Conservation (phyloP, 192 early-diverging fungal species). For the Coemansia sp. region DNA sequence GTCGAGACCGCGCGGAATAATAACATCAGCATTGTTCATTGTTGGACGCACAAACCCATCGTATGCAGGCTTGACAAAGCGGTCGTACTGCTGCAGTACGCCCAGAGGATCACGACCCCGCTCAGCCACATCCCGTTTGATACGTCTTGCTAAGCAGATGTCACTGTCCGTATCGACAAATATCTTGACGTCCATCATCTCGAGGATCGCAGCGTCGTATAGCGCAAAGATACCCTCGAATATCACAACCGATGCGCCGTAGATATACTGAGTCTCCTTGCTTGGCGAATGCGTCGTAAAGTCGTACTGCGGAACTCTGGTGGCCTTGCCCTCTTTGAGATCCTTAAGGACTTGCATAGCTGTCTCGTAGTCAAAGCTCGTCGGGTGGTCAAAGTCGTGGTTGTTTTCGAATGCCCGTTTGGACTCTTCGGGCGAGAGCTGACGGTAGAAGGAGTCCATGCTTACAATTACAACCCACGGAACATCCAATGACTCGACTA, state of each 20-base stretch:
- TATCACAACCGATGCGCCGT: conserved; percentile 93
- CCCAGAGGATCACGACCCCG: conserved; percentile 85
- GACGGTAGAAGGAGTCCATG: conserved; percentile 97
- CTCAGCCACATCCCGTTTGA: conserved; percentile 88
- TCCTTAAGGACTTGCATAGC: conserved; percentile 67
- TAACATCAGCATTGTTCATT: conserved; percentile 89
- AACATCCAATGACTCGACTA: conserved; percentile 69
- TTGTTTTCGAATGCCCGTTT: conserved; percentile 63
- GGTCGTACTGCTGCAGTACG: conserved; percentile 83
- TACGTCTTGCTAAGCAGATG: conserved; percentile 81
- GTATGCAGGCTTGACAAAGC: conserved; percentile 93
- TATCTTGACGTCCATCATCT: conserved; percentile 83
- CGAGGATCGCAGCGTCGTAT: conserved; percentile 75
- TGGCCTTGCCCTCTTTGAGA: conserved; percentile 74
- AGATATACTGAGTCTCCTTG: conserved; percentile 62
- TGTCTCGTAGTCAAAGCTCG: conserved; percentile 82
- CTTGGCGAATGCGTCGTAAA: conserved; percentile 83
- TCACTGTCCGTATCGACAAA: conserved; percentile 97
- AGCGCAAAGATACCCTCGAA: conserved; percentile 99
- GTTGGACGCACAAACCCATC: conserved; percentile 91
- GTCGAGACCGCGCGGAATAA: conserved; percentile 88
- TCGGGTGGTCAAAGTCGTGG: conserved; percentile 91
- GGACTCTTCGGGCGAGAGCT: conserved; percentile 73
- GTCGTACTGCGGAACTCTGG: conserved; percentile 88
- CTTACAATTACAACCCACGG: conserved; percentile 88